These are phyloP conservation scores for Euphorbia peplus DNA, from an alignment of 345 rosid genomes.

Conservation along the genomic window DNA sequence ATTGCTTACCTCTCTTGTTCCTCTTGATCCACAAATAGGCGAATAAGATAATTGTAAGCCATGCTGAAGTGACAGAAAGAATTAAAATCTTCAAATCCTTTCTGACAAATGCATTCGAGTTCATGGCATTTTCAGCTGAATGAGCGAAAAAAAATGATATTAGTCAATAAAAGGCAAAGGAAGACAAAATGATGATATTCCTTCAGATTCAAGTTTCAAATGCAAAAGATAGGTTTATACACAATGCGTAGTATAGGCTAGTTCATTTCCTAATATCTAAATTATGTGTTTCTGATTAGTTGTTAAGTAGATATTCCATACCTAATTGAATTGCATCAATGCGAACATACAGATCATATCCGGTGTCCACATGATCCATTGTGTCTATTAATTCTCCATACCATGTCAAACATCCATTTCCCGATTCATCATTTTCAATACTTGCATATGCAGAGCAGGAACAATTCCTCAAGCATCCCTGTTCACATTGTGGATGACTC, in stretches of 20 bases:
- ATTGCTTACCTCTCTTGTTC: slow-evolving; percentile 19
- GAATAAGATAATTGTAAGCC: neutral
- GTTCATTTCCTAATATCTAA: neutral
- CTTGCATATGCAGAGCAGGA: slow-evolving; percentile 16
- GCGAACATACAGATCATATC: slow-evolving; percentile 4
- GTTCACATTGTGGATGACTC: neutral
- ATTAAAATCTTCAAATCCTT: neutral
- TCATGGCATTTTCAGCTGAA: neutral
- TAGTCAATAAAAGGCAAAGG: neutral
- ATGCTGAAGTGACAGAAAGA: neutral
- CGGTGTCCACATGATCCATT: neutral
- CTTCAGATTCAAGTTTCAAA: neutral
- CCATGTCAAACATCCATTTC: slow-evolving; percentile 12
- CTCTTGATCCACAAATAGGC: slow-evolving; percentile 39
- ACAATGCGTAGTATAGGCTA: neutral
- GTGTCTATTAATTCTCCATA: slow-evolving; percentile 16
- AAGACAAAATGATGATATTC: neutral
- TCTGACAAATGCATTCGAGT: neutral
- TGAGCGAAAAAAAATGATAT: neutral
- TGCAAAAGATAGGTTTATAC: neutral
- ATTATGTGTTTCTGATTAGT: neutral
- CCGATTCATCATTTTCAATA: neutral
- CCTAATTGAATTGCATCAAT: slow-evolving; percentile 15
- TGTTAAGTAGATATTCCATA: neutral
- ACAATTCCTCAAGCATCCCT: slow-evolving; percentile 11